A percentile compares a stretch with the other conserved stretches of the same genome.
These are phyloP conservation scores for Ceratocystis albifundus DNA, from an alignment of 2,329 filamentous ascomycete genomes.

Conservation along the genomic window DNA sequence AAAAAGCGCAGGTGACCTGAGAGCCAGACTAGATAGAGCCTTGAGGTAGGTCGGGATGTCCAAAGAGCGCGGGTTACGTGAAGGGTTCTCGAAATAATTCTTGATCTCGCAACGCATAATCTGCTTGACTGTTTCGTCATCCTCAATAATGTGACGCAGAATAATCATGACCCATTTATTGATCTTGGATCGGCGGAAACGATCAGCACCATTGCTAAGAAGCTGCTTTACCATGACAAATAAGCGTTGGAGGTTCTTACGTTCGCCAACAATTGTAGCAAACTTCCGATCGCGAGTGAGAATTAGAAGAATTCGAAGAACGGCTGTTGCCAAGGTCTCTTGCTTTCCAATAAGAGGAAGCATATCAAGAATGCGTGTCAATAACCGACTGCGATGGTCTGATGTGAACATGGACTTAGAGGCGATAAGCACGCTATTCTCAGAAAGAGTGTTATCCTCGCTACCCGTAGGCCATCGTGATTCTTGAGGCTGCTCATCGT, in stretches of 20 bases:
- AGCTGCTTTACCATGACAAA: constrained; percentile 96
- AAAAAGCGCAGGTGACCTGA: constrained; percentile 76
- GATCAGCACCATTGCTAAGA: constrained; percentile 62
- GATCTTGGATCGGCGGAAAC: constrained; percentile 48
- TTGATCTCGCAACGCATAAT: constrained; percentile 86
- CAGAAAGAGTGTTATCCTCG: constrained; percentile 36
- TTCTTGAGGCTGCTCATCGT: constrained; percentile 70
- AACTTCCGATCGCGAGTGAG: constrained; percentile 68
- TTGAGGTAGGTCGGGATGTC: constrained; percentile 67
- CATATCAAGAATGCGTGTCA: constrained; percentile 69
- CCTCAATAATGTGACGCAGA: constrained; percentile 84
- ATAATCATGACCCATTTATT: constrained; percentile 65
- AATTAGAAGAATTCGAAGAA: constrained; percentile 74
- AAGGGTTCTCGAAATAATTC: constrained; percentile 54
- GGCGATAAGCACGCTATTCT: constrained; percentile 30
- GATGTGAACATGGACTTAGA: constrained; percentile 30
- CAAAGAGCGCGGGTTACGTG: constrained; percentile 41
- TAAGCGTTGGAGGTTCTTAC: constrained; percentile 74
- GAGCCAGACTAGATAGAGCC: constrained; percentile 63
- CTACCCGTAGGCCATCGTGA: constrained; percentile 54
- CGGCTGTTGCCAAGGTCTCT: constrained; percentile 68
- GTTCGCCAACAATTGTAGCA: constrained; percentile 68
- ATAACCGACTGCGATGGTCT: constrained; percentile 53
- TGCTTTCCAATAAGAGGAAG: constrained; percentile 82
- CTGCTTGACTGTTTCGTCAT: constrained; percentile 79